Base-by-base conservation (phyloP, 78 protist species). In the Polysphondylium violaceum region DNA sequence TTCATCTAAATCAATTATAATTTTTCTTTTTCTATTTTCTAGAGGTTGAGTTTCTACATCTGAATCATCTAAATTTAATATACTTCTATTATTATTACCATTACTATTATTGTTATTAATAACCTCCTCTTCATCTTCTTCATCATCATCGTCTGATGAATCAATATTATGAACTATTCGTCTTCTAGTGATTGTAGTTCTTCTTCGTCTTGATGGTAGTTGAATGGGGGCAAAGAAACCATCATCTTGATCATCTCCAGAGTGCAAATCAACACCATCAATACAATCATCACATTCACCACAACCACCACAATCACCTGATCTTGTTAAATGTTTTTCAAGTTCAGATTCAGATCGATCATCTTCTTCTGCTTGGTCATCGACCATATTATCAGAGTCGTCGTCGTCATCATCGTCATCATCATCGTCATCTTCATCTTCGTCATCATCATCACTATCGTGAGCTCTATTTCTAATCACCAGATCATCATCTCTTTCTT, bases 231-330 rank as follows among this genome's bases (percentile, higher is more conserved):
- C 8, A 23, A 68, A 68, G 43, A 43, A 60, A 8, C 56, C 65
- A 41, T 60, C 87, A 76, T 63, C 60, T 40, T 27, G 21, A 12
- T 76, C 87, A 27, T 51, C 69, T 29, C 35, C 65, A 55, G 33
- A 17, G 8, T 27, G 35, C 8, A 79, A n/a, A 25, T 79, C 89
- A 55, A 29, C 40, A 55, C 89, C 89, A 8, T 64, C 77, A 2
- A 79, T 53, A 67, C 89, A 79, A 21, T 43, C 71, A 33, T n/a
- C 89, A 56, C 89, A 79, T 16, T 79, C 76, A 12, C 76, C 89
- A 29, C 17, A n/a, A 23, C 36, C 4, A n/a, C 19, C 38, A 38
- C 41, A n/a, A n/a, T n/a, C n/a, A n/a, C n/a, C n/a, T n/a, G n/a
- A n/a, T n/a, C n/a, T n/a, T n/a, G n/a, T 50, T 25, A 59, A 51